These are phyloP conservation scores for Tritrichomonas musculus DNA, from an alignment of 208 protist species.

Conservation along the genomic window DNA sequence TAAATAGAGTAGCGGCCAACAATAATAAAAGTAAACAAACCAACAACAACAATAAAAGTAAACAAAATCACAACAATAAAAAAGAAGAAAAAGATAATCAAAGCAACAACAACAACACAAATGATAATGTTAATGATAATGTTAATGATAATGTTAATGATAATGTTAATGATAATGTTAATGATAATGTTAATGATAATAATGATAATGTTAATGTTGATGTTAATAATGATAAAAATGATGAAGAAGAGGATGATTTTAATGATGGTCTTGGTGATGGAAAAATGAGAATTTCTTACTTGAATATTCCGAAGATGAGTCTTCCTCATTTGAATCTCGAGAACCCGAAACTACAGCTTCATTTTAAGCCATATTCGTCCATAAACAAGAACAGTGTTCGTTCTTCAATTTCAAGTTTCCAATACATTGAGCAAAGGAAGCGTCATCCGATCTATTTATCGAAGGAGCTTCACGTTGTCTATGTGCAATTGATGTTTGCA, in stretches of 20 bases:
- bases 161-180: too few relatives aligned
- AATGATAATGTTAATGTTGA: too few relatives aligned
- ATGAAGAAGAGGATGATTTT: too few relatives aligned
- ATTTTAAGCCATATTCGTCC: not conserved
- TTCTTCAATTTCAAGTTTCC: not conserved
- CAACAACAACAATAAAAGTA: not conserved
- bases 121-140: too few relatives aligned
- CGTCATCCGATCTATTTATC: not conserved
- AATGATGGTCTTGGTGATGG: not conserved
- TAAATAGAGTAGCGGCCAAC: too few relatives aligned
- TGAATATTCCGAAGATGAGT: not conserved
- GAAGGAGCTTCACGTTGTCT: not conserved
- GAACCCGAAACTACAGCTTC: not conserved
- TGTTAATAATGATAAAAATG: too few relatives aligned
- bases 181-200: not conserved
- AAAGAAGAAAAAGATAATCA: too few relatives aligned
- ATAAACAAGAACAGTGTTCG: not conserved
- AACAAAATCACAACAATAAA: too few relatives aligned
- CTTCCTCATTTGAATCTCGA: not conserved
- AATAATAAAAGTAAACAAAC: not conserved
- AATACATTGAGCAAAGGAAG: not conserved
- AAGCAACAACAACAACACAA: too few relatives aligned
- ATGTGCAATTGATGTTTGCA: constrained; percentile 3
- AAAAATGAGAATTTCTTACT: not conserved
- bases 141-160: too few relatives aligned